These are phyloP conservation scores for Colletotrichum falcatum DNA, from an alignment of 2,329 filamentous ascomycete species.

Conservation along the genomic window DNA sequence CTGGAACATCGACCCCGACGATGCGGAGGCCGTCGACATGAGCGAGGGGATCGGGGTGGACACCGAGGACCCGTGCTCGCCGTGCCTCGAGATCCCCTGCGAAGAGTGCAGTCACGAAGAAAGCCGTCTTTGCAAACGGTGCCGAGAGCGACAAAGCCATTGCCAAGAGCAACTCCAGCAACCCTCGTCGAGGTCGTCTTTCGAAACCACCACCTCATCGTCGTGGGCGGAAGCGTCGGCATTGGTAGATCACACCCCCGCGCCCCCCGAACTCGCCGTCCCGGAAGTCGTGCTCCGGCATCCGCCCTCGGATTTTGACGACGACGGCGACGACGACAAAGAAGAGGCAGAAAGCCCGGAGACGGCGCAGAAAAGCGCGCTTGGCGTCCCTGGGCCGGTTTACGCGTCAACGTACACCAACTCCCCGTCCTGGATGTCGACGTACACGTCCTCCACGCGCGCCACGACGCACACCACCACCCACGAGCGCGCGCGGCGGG, in stretches of 20 bases:
- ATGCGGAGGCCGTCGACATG: neutral
- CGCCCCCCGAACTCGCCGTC: neutral
- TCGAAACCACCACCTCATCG: neutral
- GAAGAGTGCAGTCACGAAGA: neutral
- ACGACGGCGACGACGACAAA: neutral
- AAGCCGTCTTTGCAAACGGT: neutral
- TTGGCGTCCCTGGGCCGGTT: neutral
- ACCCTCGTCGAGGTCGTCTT: neutral
- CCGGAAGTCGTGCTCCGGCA: constrained; percentile 19
- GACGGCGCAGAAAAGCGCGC: neutral
- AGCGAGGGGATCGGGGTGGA: neutral
- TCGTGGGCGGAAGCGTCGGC: neutral
- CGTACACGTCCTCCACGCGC: constrained; percentile 27
- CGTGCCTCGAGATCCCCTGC: neutral
- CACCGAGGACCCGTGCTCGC: neutral
- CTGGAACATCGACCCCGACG: constrained; percentile 7
- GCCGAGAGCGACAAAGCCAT: neutral
- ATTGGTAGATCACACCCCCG: too few species aligned
- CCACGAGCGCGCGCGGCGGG: constrained; percentile 14
- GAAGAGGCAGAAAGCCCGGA: neutral
- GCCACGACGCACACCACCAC: constrained; percentile 25
- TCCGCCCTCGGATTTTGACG: neutral
- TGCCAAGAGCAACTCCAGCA: neutral
- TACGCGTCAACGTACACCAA: constrained; percentile 24
- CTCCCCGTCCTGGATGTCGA: constrained; percentile 36